Base-by-base conservation (phyloP, 2,329 filamentous ascomycete genomes). In the Aspergillus fumigatus region DNA sequence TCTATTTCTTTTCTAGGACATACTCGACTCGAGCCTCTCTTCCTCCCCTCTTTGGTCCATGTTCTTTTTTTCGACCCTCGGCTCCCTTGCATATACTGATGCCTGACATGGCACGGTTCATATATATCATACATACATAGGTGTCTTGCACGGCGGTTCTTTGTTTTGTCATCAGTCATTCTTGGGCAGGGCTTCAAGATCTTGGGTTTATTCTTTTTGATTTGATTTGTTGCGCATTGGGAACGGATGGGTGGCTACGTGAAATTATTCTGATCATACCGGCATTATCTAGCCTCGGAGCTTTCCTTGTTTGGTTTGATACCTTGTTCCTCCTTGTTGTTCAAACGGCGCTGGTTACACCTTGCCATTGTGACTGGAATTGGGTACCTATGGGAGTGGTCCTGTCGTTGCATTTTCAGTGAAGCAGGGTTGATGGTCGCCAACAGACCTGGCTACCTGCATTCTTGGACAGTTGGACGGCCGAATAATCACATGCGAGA, bases 381-480 rank as follows among this genome's bases (percentile, higher is more conserved):
- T 52, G 45, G 56, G 60, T 48, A 48, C 32, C 32, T 38, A 3
- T 54, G 59, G 63, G 63, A 51, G 60, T 62, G 21, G 55, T 58
- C 25, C n/a, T 55, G 48, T 63, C 27, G 29, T 64, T 63, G 62
- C 63, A 65, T 65, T 65, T 63, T 54, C 56, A 57, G 56, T 52
- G 60, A 56, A 57, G 52, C 58, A 27, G 25, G 56, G 56, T 56
- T 59, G 53, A 52, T 52, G 51, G 38, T 41, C 54, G 57, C 45
- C 56, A 40, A 47, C 14, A 5, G 25, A 47, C n/a, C 14, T 7
- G 43, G 43, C 6, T 25, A 23, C n/a, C 23, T 47, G 6, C 21
- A 26, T 23, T 47, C 23, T 14, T 47, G 43, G 43, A 23, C n/a
- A 10, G 14, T 26, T 21, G 21, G 43, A 47, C 43, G 43, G 43